These are phyloP conservation scores for Ballota nigra DNA, from an alignment of 257 asterid genomes.

Conservation along the genomic window DNA sequence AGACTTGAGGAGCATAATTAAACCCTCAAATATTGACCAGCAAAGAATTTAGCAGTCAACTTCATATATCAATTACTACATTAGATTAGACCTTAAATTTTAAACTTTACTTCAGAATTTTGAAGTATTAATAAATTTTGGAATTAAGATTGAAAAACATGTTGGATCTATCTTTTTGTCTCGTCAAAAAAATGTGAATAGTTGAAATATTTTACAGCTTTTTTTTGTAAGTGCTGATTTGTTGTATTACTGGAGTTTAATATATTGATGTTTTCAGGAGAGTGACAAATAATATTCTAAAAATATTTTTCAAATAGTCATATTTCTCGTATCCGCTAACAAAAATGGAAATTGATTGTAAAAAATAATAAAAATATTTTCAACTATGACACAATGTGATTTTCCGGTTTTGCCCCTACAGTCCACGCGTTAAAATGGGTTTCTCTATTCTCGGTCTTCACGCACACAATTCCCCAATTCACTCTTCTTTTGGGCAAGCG, in stretches of 20 bases:
- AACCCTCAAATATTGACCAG: too few relatives aligned
- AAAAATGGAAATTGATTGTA: not conserved
- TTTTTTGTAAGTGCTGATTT: too few relatives aligned
- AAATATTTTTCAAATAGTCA: too few relatives aligned
- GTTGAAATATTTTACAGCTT: too few relatives aligned
- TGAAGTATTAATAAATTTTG: not conserved
- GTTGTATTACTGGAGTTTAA: too few relatives aligned
- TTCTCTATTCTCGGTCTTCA: slow-evolving; percentile 15
- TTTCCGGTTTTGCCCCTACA: slow-evolving; percentile 21
- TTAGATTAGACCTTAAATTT: not conserved
- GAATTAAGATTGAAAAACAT: not conserved
- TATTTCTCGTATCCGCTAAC: not conserved
- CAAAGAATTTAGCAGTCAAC: not conserved
- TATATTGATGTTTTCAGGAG: too few relatives aligned
- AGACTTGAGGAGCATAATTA: too few relatives aligned
- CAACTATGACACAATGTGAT: not conserved
- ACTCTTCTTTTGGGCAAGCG: slow-evolving; percentile 11
- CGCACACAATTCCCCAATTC: slow-evolving; percentile 20
- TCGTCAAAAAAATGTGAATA: too few relatives aligned
- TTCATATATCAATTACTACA: not conserved
- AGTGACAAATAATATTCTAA: not conserved
- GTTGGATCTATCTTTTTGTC: too few relatives aligned
- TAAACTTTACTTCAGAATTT: not conserved
- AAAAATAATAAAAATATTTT: too few relatives aligned
- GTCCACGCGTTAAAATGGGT: slow-evolving; percentile 33